Evolutionary conservation across 2,329 filamentous ascomycete genomes (phyloP).

Genomic region (Penicillium expansum): DNA sequence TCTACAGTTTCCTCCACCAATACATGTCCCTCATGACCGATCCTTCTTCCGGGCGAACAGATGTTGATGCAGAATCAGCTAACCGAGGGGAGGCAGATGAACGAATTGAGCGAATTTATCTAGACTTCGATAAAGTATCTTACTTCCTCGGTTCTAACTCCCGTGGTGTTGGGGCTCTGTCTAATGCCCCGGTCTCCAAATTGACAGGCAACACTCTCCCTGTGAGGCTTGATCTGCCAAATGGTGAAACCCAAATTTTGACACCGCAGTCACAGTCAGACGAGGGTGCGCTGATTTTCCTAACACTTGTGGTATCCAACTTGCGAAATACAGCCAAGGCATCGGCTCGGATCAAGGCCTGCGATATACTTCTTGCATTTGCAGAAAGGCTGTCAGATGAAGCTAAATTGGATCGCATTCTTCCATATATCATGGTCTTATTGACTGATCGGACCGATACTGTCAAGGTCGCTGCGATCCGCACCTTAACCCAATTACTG

Average conservation of each 20-base stretch:
- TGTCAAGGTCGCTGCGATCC: slow-evolving; percentile 80
- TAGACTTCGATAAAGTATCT: slow-evolving; percentile 96
- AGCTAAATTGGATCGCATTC: slow-evolving; percentile 86
- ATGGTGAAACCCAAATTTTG: slow-evolving; percentile 70
- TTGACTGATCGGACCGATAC: slow-evolving; percentile 78
- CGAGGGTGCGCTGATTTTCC: slow-evolving; percentile 88
- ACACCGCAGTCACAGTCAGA: slow-evolving; percentile 64
- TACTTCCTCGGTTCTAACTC: slow-evolving; percentile 81
- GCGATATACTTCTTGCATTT: slow-evolving; percentile 88
- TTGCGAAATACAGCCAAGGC: slow-evolving; percentile 84
- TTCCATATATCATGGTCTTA: slow-evolving; percentile 83
- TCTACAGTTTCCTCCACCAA: slow-evolving; percentile 95
- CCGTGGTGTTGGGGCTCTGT: slow-evolving; percentile 41
- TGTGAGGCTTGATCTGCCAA: slow-evolving; percentile 80
- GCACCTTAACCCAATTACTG: slow-evolving; percentile 83
- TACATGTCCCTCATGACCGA: slow-evolving; percentile 97
- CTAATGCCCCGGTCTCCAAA: slow-evolving; percentile 32
- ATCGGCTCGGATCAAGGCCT: slow-evolving; percentile 81
- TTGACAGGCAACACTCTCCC: slow-evolving; percentile 54
- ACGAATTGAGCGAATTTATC: slow-evolving; percentile 86
- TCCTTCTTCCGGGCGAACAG: slow-evolving; percentile 73
- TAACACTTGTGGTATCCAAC: slow-evolving; percentile 84
- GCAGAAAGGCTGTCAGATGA: slow-evolving; percentile 90
- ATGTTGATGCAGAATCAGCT: slow-evolving; percentile 63
- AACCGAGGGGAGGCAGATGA: slow-evolving; percentile 88